Evolutionary conservation across 371 early-diverging fungal genomes (phyloP), one percentile per base, ranked within the genome.

Genomic region (Mucor circinelloides): DNA sequence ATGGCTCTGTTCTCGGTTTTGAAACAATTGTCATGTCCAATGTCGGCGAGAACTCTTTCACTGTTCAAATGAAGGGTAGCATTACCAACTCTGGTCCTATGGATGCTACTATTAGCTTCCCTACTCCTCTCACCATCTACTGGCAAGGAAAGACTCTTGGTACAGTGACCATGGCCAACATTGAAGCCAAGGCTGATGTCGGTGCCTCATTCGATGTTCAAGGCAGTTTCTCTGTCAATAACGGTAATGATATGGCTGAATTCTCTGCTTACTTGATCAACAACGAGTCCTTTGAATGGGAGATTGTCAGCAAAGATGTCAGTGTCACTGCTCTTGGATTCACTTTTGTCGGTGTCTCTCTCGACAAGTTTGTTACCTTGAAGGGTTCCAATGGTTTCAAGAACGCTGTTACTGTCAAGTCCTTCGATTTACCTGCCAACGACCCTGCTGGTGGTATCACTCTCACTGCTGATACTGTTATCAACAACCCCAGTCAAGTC

Each of bases 51-150:
- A 42, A 60, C 36, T 63, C 71, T 6, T 86, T 87, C 81, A 81
- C 76, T 56, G 81, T 88, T 32, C 75, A 75, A 34, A 85, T 86
- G 80, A 65, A 69, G 52, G 90, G 90, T 54, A 59, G 70, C 7
- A 85, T 88, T 77, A 64, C 80, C 23, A 74, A 86, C 52, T 83
- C 89, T 25, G 90, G 90, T 63, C 85, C 84, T 19, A 80, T 90
- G 78, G 80, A 78, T 65, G 89, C 89, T n/a, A 63, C 68, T 0
- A 88, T 90, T 62, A 40, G 72, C 4, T 88, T 88, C 74, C 82
- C 83, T 31, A 70, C 66, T 10, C 68, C 73, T 31, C 75, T 88
- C 32, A 67, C 60, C 13, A 84, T 88, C 55, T 67, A 60, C 4
- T 88, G 88, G 88, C 66, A 84, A 42, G 80, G 73, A 25, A 75